These are phyloP conservation scores for Musa beccarii DNA, from an alignment of 176 grass and related monocot genomes.

Conservation along the genomic window DNA sequence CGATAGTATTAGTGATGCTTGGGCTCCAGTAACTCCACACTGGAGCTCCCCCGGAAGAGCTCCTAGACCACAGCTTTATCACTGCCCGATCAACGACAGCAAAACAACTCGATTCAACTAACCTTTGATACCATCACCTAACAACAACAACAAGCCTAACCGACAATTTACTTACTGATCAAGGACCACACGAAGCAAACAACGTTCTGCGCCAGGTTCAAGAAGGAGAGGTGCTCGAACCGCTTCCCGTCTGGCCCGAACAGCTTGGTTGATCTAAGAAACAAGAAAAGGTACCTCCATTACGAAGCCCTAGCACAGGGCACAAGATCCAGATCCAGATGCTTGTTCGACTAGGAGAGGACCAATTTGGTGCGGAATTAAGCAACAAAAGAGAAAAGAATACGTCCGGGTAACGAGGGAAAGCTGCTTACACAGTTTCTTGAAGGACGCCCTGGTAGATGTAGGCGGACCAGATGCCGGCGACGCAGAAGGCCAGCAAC, in stretches of 20 bases:
- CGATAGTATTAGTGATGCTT: constrained; percentile 93
- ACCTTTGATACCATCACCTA: background rate
- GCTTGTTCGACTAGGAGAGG: background rate
- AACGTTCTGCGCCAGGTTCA: constrained; percentile 92
- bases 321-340: background rate
- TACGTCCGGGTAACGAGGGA: background rate
- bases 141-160: background rate
- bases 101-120: constrained; percentile 10
- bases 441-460: constrained; percentile 95
- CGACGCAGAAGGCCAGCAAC: constrained; percentile 81
- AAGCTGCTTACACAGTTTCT: constrained; percentile 68
- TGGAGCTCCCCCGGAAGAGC: constrained; percentile 49
- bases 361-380: background rate
- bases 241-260: constrained; percentile 68
- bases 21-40: constrained; percentile 65
- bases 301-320: background rate
- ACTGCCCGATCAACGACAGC: constrained; percentile 27
- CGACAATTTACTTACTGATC: constrained; percentile 51
- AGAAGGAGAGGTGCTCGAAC: constrained; percentile 85
- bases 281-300: background rate
- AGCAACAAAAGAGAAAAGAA: background rate
- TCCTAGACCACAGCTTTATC: constrained; percentile 80
- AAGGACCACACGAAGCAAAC: constrained; percentile 89
- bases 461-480: constrained; percentile 89
- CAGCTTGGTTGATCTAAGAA: constrained; percentile 81